phyloP scores from a whole-genome alignment of 192 early-diverging fungal genomes.

The Podila epigama region DNA sequence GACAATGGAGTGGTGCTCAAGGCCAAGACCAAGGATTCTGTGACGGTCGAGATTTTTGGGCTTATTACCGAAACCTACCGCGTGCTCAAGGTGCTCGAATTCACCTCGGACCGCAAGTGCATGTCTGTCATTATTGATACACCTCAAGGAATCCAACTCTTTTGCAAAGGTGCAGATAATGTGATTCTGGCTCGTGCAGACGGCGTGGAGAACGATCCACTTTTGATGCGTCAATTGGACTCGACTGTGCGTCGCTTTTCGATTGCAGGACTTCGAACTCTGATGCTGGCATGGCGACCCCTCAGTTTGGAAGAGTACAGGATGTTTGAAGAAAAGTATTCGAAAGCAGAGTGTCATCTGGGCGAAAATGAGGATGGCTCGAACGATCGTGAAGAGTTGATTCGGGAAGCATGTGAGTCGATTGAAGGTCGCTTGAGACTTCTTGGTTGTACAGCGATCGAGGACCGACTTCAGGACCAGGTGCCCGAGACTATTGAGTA shows the following conservation, averaged over 20 bases:
- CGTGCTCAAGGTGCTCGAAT: constrained; percentile 93
- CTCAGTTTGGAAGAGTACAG: constrained; percentile 84
- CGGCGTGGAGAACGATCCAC: constrained; percentile 57
- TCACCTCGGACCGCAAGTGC: constrained; percentile 94
- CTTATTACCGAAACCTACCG: constrained; percentile 72
- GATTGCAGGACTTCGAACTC: constrained; percentile 88
- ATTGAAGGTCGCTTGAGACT: constrained; percentile 90
- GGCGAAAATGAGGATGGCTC: constrained; percentile 35
- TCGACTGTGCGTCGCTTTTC: constrained; percentile 71
- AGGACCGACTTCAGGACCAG: constrained; percentile 95
- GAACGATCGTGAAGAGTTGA: constrained; percentile 75
- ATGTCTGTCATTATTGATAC: constrained; percentile 90
- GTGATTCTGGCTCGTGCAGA: constrained; percentile 86
- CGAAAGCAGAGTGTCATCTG: constrained; percentile 63
- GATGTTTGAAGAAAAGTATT: constrained; percentile 78
- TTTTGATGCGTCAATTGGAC: constrained; percentile 73
- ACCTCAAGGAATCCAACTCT: constrained; percentile 87
- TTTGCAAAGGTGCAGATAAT: constrained; percentile 96
- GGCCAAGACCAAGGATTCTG: constrained; percentile 59
- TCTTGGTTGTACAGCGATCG: constrained; percentile 94
- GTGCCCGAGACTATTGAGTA: constrained; percentile 97
- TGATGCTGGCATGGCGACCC: constrained; percentile 90
- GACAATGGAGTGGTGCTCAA: constrained; percentile 54
- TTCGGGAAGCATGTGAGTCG: constrained; percentile 87
- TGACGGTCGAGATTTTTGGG: constrained; percentile 64